These are phyloP conservation scores for Scleromitrula shiraiana DNA, from an alignment of 2,329 filamentous ascomycete species.

Conservation along the genomic window DNA sequence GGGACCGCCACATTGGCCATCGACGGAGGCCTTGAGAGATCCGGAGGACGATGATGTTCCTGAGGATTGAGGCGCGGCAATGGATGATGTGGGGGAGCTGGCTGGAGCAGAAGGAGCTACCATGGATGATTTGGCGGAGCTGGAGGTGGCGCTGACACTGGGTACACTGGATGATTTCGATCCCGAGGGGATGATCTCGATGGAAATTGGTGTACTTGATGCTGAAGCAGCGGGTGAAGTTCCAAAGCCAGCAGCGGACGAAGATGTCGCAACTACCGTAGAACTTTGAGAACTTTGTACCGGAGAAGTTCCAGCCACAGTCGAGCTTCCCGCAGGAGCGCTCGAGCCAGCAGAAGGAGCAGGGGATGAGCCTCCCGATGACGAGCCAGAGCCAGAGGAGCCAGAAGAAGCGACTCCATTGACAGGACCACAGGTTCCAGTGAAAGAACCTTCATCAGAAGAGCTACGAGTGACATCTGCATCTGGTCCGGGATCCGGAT, in stretches of 20 bases:
- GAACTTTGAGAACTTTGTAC: neutral
- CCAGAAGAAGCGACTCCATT: slow-evolving; percentile 14
- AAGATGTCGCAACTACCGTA: neutral
- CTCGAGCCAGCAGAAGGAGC: neutral
- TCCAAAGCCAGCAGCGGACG: neutral
- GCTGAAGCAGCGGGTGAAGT: too few species aligned
- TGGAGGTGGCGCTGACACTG: neutral
- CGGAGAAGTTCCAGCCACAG: neutral
- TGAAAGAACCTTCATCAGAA: slow-evolving; percentile 11
- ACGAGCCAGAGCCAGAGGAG: slow-evolving; percentile 5
- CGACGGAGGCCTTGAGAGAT: neutral
- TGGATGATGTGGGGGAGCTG: neutral
- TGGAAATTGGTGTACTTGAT: slow-evolving; percentile 1
- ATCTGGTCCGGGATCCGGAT: slow-evolving; percentile 46
- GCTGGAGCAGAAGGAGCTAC: neutral
- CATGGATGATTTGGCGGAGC: neutral
- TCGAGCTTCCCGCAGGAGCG: neutral
- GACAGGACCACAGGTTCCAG: slow-evolving; percentile 23
- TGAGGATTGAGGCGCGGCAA: neutral
- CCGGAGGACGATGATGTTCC: slow-evolving; percentile 3
- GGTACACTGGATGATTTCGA: too few species aligned
- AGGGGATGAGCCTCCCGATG: neutral
- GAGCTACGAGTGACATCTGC: slow-evolving; percentile 21
- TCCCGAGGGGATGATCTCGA: slow-evolving; percentile 1
- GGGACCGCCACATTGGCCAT: slow-evolving; percentile 13